A percentile compares a stretch with the other conserved stretches of the same genome.
Conservation (phyloP, 148 eudicot genomes). For the Chenopodium suecicum region DNA sequence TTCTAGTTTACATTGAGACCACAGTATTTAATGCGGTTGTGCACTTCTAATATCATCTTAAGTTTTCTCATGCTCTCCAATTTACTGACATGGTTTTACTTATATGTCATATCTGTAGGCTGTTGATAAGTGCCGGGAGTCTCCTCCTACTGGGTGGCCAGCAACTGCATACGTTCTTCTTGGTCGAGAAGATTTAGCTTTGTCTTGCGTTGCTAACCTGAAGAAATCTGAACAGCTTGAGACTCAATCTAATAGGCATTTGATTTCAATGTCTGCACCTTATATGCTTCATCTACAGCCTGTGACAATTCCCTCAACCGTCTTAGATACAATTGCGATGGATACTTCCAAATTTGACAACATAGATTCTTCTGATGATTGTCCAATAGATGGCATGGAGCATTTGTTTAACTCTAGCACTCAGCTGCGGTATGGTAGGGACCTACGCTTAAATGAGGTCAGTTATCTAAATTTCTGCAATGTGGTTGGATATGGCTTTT, state of each 20-base stretch:
- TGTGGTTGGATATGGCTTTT: neutral
- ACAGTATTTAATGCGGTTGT: neutral
- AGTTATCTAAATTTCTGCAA: constrained; percentile 15
- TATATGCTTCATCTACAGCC: constrained; percentile 92
- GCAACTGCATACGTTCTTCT: constrained; percentile 96
- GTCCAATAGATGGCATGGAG: constrained; percentile 87
- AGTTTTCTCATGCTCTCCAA: neutral
- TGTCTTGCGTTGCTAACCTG: constrained; percentile 51
- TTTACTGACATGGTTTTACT: neutral
- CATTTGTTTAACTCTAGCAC: constrained; percentile 89
- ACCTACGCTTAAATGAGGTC: constrained; percentile 98
- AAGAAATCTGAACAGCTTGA: constrained; percentile 55
- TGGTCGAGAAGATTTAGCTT: constrained; percentile 95
- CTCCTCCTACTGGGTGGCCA: constrained; percentile 97
- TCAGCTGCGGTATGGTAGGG: constrained; percentile 88
- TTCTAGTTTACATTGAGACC: neutral
- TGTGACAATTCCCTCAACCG: constrained; percentile 74
- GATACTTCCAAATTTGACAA: constrained; percentile 65
- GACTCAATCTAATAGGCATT: constrained; percentile 49
- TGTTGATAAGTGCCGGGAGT: constrained; percentile 89
- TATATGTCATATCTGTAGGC: constrained; percentile 43
- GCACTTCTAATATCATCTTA: neutral
- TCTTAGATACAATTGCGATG: constrained; percentile 58
- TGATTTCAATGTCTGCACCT: constrained; percentile 83
- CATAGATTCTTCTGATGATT: constrained; percentile 67